Evolutionary conservation across 345 rosid genomes (phyloP).

Genomic region (Salix exigua): DNA sequence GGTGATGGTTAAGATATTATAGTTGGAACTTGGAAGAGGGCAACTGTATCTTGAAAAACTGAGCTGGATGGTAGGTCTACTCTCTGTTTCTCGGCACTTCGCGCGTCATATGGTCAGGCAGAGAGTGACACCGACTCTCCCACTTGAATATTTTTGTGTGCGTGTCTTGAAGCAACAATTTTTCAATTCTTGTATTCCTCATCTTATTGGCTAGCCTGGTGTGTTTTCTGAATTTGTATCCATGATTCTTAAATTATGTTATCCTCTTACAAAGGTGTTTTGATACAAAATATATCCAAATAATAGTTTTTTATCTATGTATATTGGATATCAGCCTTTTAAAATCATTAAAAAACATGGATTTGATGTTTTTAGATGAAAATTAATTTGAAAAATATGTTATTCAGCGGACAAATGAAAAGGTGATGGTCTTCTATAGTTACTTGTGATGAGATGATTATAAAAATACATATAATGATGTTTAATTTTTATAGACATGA

Average conservation of each 20-base stretch:
- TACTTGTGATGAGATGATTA: too few relatives aligned
- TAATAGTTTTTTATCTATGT: too few relatives aligned
- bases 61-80: slow-evolving; percentile 30
- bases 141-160: neutral
- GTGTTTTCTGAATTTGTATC: neutral
- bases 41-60: slow-evolving; percentile 2
- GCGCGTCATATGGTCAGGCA: slow-evolving; percentile 28
- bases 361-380: too few relatives aligned
- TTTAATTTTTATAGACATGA: too few relatives aligned
- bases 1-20: slow-evolving; percentile 26
- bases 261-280: too few relatives aligned
- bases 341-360: too few relatives aligned
- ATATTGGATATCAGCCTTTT: too few relatives aligned
- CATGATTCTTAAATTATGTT: neutral
- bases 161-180: neutral
- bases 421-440: too few relatives aligned
- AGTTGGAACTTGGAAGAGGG: slow-evolving; percentile 22
- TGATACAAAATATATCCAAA: too few relatives aligned
- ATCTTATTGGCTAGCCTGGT: neutral
- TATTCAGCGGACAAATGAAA: too few relatives aligned
- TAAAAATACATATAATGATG: too few relatives aligned
- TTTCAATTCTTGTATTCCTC: neutral
- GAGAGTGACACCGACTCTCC: slow-evolving; percentile 6
- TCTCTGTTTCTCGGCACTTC: neutral
- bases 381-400: too few relatives aligned